Evolutionary conservation across 371 early-diverging fungal genomes (phyloP), one percentile per base, ranked within the genome.

Genomic region (Syncephalis plumigaleata): DNA sequence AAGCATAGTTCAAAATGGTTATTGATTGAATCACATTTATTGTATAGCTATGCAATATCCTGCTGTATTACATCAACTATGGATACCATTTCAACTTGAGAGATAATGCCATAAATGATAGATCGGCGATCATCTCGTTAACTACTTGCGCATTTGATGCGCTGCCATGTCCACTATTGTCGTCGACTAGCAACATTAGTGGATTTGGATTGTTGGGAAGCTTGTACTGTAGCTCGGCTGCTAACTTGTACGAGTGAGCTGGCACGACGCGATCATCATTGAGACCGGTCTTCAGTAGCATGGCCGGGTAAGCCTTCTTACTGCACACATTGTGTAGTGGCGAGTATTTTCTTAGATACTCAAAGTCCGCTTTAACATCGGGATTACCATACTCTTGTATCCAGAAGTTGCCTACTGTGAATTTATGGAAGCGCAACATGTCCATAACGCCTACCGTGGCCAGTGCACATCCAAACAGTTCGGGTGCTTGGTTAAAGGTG

Each of bases 271-370:
- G 64, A 44, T 71, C 70, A 46, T 70, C 71, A 50, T 70, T 65
- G 39, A 54, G 56, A 11, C 58, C 56, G 0, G 71, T 70, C 43
- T 54, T 57, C 20, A 71, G 22, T 9, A 68, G 54, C 0, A 58
- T 49, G 1, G 70, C 46, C n/a, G 70, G 70, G 54, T 72, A 77
- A 15, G 58, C 52, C 0, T 54, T 50, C 44, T 26, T 23, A 37
- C 45, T 39, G 46, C 57, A 9, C 79, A 67, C 52, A n/a, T 73
- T 82, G 58, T 81, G 82, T 9, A 71, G 36, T 5, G 82, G 82
- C 1, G 80, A 79, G 52, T 71, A 74, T n/a, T 22, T 39, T n/a
- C 23, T 44, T 43, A 68, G 20, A 48, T 55, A 51, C 9, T 49
- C 38, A 42, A 73, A 72, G 38, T 73, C 73, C 36, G 55, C 57